Base-by-base conservation (phyloP, 1,139 yeast species). In the Pneumocystis canis region DNA sequence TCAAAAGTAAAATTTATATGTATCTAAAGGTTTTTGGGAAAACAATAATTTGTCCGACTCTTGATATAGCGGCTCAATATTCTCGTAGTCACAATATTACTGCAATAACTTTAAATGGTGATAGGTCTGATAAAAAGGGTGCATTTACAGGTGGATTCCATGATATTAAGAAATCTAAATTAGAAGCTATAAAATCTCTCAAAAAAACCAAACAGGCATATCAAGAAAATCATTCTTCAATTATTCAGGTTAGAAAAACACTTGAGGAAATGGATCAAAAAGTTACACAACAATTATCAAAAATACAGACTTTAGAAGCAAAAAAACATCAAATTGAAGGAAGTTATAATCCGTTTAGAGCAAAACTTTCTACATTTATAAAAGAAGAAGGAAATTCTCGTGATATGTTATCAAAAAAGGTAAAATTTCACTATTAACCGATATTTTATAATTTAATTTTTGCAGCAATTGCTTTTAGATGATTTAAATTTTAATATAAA, bases 61-160 rank as follows among this genome's bases (percentile, higher is more conserved):
- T 90, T 62, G 84, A 80, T 62, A 77, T 79, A 53, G 96, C 96
- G 1, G 78, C 84, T 2, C 85, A 84, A 67, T 75, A 87, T 39
- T 84, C 96, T 0, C 81, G 81, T 63, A 74, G 76, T 6, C 82
- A 78, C 70, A 82, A 82, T 57, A 75, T 90, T 47, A 84, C 82
- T 68, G 89, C 96, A 0, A 86, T 92, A 37, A 92, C 98, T 0
- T 76, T 92, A 40, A 95, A 88, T 73, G 98, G 98, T 67, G 97
- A 92, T 72, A 79, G 88, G 68, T 89, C 89, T 59, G 95, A 89
- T 69, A 82, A 81, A 61, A 82, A 79, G 67, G 98, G 98, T 73
- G 87, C 85, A 1, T 74, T 92, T 63, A 84, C 89, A 20, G 98
- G 98, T 74, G 98, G 98, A 62, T 89, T 81, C 71, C 80, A 87